Percentiles rank a stretch among this genome's conserved stretches.
Conservation (phyloP, 2,329 filamentous ascomycete genomes). For the Aspergillus japonicus region DNA sequence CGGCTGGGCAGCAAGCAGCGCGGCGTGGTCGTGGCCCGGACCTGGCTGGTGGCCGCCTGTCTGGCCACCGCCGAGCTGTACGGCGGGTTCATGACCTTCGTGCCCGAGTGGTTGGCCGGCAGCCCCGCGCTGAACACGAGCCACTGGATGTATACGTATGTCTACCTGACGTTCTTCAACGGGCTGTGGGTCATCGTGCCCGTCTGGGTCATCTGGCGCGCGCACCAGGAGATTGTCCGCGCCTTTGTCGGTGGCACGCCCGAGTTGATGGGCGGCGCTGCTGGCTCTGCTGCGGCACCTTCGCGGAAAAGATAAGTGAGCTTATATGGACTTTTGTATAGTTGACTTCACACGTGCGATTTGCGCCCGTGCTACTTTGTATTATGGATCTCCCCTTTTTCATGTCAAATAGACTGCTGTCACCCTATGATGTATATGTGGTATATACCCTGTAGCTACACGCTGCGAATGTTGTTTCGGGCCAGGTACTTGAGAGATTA, state of each 20-base stretch:
- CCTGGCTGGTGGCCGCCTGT: slow-evolving; percentile 58
- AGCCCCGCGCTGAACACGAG: slow-evolving; percentile 57
- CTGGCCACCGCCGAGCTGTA: slow-evolving; percentile 65
- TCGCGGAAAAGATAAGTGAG: not conserved
- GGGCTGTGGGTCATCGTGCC: slow-evolving; percentile 62
- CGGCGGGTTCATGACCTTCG: slow-evolving; percentile 65
- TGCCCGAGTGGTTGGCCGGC: slow-evolving; percentile 63
- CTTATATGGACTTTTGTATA: not conserved
- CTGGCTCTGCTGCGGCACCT: not conserved
- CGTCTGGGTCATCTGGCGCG: slow-evolving; percentile 56
- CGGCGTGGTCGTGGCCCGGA: slow-evolving; percentile 32
- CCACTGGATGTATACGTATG: slow-evolving; percentile 62
- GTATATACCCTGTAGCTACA: no score
- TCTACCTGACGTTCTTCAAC: slow-evolving; percentile 66
- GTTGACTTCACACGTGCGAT: no score
- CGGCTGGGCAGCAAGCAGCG: slow-evolving; percentile 21
- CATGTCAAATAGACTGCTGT: no score
- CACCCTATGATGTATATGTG: no score
- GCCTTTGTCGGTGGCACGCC: slow-evolving; percentile 30
- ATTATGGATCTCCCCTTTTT: no score
- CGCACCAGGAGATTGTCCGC: slow-evolving; percentile 45
- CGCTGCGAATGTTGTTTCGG: no score
- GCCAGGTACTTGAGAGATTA: no score
- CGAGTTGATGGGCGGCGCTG: not conserved
- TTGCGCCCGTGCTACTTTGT: no score